Base-by-base conservation (phyloP, 2,329 filamentous ascomycete genomes). In the Gyromitra esculenta region DNA sequence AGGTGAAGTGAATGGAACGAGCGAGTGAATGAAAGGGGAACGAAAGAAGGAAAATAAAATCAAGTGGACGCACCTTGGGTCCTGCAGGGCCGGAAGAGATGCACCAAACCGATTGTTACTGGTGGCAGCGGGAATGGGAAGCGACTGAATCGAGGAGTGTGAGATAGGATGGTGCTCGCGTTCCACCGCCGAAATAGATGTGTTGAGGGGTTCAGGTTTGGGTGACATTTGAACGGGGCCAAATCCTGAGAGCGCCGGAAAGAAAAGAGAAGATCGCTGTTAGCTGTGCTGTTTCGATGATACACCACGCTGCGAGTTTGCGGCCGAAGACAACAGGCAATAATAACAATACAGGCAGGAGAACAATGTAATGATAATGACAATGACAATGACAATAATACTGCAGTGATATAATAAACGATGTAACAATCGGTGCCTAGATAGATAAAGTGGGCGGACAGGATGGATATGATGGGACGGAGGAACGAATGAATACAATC, bases 201-300 rank as follows among this genome's bases (percentile, higher is more conserved):
- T 69, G 75, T 73, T 78, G 77, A 79, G 78, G 43, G 77, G 70
- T 62, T 79, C 78, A 25, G 78, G 78, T 77, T 79, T 79, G 41
- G 76, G 76, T 71, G 78, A 79, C 78, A 79, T 79, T 74, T 79
- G 78, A 79, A 79, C 72, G 75, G 77, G 77, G 41, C 78, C 77
- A 73, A 79, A 79, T 78, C 78, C 78, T 79, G 74, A 73, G 62
- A 45, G 64, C 57, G 11, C 43, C 62, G 69, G 54, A 67, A 75
- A 64, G 57, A 67, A 64, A 68, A 72, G 62, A 73, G 45, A 76
- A 62, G 67, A 76, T 73, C 74, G 65, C 59, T 69, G 68, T 76
- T 73, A 76, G 67, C 67, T 71, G 64, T 57, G 57, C 59, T 73
- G 60, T 67, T 62, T 62, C 62, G 52, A 67, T 73, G 69, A 67